Evolutionary conservation across 306 rosid genomes (phyloP).

Genomic region (Medicago arabica): DNA sequence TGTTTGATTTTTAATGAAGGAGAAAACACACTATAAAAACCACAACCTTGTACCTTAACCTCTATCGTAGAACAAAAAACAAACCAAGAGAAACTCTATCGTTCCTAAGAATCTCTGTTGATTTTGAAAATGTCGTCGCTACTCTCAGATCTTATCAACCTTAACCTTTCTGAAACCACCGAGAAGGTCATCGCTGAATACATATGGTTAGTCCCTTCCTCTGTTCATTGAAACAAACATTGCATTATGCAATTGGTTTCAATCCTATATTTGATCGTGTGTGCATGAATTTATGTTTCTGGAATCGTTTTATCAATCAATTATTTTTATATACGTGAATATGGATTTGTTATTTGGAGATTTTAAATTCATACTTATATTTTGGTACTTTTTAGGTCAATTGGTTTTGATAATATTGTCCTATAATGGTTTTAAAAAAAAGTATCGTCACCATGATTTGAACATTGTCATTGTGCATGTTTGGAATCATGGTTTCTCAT

Average conservation of each 20-base stretch:
- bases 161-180: slow-evolving; percentile 64
- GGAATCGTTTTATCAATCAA: not conserved
- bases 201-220: slow-evolving; percentile 63
- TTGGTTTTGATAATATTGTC: too few species aligned
- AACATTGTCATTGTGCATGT: too few species aligned
- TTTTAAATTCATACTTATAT: not conserved
- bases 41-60: too few species aligned
- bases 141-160: slow-evolving; percentile 73
- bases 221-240: not conserved
- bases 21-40: slow-evolving; percentile 33
- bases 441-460: too few species aligned
- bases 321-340: slow-evolving; percentile 1
- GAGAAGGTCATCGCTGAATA: slow-evolving; percentile 85
- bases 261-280: not conserved
- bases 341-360: not conserved
- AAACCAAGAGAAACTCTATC: not conserved
- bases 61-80: not conserved
- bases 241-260: not conserved
- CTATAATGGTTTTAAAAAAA: too few species aligned
- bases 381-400: not conserved
- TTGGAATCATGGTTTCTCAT: too few species aligned
- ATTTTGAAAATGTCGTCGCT: slow-evolving; percentile 52
- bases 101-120: slow-evolving; percentile 4
- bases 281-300: not conserved
- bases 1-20: not conserved